Base-by-base conservation (phyloP, 192 early-diverging fungal genomes). In the Endogone sp. region DNA sequence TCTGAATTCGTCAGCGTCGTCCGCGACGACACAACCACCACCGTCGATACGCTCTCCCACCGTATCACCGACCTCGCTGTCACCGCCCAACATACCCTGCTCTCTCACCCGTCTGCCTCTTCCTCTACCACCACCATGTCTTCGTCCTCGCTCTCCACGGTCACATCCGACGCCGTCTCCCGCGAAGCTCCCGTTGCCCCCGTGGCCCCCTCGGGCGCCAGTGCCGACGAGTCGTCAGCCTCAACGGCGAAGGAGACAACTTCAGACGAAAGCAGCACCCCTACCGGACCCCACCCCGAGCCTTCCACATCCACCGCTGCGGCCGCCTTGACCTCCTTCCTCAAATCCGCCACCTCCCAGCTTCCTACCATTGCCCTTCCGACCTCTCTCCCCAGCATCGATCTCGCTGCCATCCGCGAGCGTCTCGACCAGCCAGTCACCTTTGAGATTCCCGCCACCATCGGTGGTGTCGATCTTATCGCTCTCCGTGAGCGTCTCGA, bases 1-100 rank as follows among this genome's bases (percentile, higher is more conserved):
- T 73, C 79, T 25, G 83, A 85, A 49, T 78, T 85, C 59, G 81
- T 69, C 29, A 76, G 69, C 27, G 79, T 79, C 9, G 69, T 85
- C 27, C 71, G 70, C n/a, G 78, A 80, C 29, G 83, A 85, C 32
- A 64, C 57, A 27, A 69, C 77, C 6, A 68, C 69, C 3, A 66
- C 76, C n/a, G 20, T 77, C n/a, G 68, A 65, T 22, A 27, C 65
- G 13, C 29, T 78, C 3, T 70, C 62, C 24, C 73, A 78, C 32
- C 68, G 62, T 29, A 70, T 78, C 29, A 73, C 62, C 21, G 72
- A 58, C 29, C 32, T 78, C 22, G 59, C 59, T 22, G 22, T 28
- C 59, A 60, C 59, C 10, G 59, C 59, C 22, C 24, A 23, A 10
- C 24, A 60, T 10, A 28, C 27, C 21, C 24, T 60, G 4, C 24